Conservation (phyloP, 495 filamentous ascomycete genomes). For the Podospora sp. region DNA sequence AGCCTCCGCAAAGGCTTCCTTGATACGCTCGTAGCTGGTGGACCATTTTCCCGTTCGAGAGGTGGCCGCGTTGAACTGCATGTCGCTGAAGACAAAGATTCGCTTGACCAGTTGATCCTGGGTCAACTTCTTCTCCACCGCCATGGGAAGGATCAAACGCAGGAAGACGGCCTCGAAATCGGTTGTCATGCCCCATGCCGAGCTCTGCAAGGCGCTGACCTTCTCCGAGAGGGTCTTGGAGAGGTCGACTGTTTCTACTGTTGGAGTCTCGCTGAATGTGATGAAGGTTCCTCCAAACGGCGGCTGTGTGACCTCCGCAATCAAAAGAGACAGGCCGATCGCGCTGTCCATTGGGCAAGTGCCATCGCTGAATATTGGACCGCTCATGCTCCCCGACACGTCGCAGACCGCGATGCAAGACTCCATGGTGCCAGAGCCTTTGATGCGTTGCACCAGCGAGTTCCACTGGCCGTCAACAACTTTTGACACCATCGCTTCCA, state of each 20-base stretch:
- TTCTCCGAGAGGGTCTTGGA: constrained; percentile 37
- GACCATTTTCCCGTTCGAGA: constrained; percentile 27
- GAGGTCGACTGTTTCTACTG: constrained; percentile 37
- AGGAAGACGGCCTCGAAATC: constrained; percentile 51
- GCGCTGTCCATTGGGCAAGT: constrained; percentile 49
- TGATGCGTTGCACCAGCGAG: constrained; percentile 49
- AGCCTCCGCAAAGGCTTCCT: constrained; percentile 37
- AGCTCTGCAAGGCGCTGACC: constrained; percentile 24
- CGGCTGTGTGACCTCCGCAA: constrained; percentile 46
- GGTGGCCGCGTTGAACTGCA: constrained; percentile 48
- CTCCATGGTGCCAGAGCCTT: constrained; percentile 46
- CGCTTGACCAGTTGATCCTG: constrained; percentile 53
- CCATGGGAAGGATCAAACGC: constrained; percentile 48
- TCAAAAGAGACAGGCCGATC: constrained; percentile 50
- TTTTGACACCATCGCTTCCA: constrained; percentile 23
- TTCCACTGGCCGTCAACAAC: constrained; percentile 52
- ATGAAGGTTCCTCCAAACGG: constrained; percentile 52
- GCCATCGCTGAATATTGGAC: constrained; percentile 39
- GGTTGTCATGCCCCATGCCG: constrained; percentile 42
- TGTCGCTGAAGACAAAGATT: constrained; percentile 53
- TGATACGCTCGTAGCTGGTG: constrained; percentile 44
- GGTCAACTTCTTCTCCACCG: constrained; percentile 39
- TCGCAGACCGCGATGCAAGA: constrained; percentile 52
- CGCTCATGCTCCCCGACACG: constrained; percentile 46
- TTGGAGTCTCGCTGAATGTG: constrained; percentile 43